Base-by-base conservation (phyloP, 2,329 filamentous ascomycete species). In the Sporothrix schenckii region DNA sequence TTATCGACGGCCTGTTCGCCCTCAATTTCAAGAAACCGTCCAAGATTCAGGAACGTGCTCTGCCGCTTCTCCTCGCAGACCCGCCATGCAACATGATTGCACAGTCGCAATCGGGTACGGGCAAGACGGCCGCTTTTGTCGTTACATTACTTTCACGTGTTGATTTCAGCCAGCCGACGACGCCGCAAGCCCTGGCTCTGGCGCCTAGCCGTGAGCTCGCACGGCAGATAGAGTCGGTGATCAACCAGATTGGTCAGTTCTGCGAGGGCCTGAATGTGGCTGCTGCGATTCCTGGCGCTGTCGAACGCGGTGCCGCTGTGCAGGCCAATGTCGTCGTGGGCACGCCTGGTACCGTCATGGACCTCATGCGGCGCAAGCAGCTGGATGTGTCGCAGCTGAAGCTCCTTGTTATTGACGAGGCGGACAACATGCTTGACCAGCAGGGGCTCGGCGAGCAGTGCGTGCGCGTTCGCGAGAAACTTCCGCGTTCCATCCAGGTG, bases 21-120 rank as follows among this genome's bases (percentile, higher is more conserved):
- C 91, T 98, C 86, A 91, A 91, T 81, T 98, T 97, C 84, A 87
- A 90, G 77, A 97, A 96, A 81, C 95, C 95, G 0, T 98, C 95
- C 70, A 99, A 99, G 83, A 97, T 99, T 74, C 95, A 99, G 83
- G 95, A 97, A 80, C 92, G 91, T 76, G 95, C 95, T 1, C 87
- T 99, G 21, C 95, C 95, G 39, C 86, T 99, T 69, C 91, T 99
- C 77, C 87, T 99, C 73, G 83, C 87, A 76, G 85, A 97, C 77
- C 94, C 95, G n/a, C 91, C 94, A 0, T 86, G 86, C 74, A 98
- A 98, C 81, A 91, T 99, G 87, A 94, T 99, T 77, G 95, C 94
- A 3, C 95, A 99, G 81, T 99, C 95, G n/a, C 95, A 99, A 80
- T 99, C 95, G 2, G 95, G 95, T 76, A 99, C 95, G 24, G 95